Evolutionary conservation across 768 basidiomycete genomes (phyloP), one percentile per base, ranked within the genome.

Genomic region (Termitomyces sp.): DNA sequence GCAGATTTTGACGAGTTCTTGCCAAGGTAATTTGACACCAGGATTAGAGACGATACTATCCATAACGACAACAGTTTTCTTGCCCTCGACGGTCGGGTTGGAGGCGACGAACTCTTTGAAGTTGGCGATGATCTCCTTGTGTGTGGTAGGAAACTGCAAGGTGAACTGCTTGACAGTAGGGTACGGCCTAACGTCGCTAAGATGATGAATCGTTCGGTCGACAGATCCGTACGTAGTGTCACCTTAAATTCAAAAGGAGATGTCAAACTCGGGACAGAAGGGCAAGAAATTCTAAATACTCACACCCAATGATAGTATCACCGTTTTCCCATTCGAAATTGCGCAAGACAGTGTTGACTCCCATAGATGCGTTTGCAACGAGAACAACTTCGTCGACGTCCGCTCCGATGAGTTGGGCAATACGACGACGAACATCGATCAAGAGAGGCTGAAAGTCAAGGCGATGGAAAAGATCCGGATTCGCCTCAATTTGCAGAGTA

Each of bases 1-100:
- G 70, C 87, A 89, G 4, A 91, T 76, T 5, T 78, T 67, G 0
- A 89, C 86, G 72, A 94, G 79, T 61, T 87, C 84, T 69, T 86
- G 76, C 92, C 92, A 94, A 0, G 93, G 93, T n/a, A 91, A 73
- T 3, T 77, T 68, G 12, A 84, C 79, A 0, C 88, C 92, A 0
- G 92, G 92, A 46, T 77, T 77, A 11, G 88, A 82, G 4, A 76
- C 72, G 51, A 94, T 87, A 37, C 77, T 73, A 69, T 94, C 93
- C 11, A 94, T 83, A 42, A 94, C 70, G 0, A 86, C 86, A 25
- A 92, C 76, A 1, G 88, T 76, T 70, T 86, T 84, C 60, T 69
- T 69, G 25, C 60, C 67, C 43, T 65, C 55, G 0, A 32, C 20
- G 9, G 25, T 57, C 20, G 62, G 65, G 48, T 65, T 57, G 5